phyloP scores from a whole-genome alignment of 1,284 basidiomycete genomes.

The Lentinus polychrous region DNA sequence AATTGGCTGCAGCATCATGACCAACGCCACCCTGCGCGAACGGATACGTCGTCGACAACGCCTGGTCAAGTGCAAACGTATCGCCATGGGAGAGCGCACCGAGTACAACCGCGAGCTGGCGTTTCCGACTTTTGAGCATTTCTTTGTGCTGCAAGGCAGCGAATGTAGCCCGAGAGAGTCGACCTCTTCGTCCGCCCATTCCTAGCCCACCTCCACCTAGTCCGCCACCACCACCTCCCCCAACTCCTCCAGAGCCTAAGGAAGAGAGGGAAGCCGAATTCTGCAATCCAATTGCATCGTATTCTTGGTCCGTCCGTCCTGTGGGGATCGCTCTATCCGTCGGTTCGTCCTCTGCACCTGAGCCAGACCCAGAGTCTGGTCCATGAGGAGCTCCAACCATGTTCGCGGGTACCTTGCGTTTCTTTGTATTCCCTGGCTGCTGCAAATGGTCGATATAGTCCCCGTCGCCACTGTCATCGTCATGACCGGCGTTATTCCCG shows the following conservation, averaged over 20 bases:
- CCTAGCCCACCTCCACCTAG: not conserved
- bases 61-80: constrained; percentile 67
- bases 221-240: not conserved
- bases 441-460: constrained; percentile 61
- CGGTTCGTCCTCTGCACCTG: constrained; percentile 34
- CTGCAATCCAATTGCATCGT: constrained; percentile 13
- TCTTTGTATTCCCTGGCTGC: constrained; percentile 79
- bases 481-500: no score
- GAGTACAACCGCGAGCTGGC: constrained; percentile 61
- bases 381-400: constrained; percentile 34
- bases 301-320: constrained; percentile 18
- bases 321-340: constrained; percentile 21
- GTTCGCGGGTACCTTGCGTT: constrained; percentile 69
- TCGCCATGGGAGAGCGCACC: constrained; percentile 57
- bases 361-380: constrained; percentile 28
- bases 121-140: constrained; percentile 55
- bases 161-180: constrained; percentile 51
- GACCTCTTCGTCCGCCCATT: constrained; percentile 33
- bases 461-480: constrained; percentile 46
- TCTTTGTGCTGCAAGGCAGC: constrained; percentile 73
- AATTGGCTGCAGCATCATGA: constrained; percentile 10
- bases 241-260: not conserved
- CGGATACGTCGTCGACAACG: constrained; percentile 56
- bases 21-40: constrained; percentile 29
- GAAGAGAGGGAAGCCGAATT: not conserved